A percentile compares a stretch with the other conserved stretches of the same genome.
These are phyloP conservation scores for Phyllostachys edulis DNA, from an alignment of 176 grass and related monocot species.

Conservation along the genomic window DNA sequence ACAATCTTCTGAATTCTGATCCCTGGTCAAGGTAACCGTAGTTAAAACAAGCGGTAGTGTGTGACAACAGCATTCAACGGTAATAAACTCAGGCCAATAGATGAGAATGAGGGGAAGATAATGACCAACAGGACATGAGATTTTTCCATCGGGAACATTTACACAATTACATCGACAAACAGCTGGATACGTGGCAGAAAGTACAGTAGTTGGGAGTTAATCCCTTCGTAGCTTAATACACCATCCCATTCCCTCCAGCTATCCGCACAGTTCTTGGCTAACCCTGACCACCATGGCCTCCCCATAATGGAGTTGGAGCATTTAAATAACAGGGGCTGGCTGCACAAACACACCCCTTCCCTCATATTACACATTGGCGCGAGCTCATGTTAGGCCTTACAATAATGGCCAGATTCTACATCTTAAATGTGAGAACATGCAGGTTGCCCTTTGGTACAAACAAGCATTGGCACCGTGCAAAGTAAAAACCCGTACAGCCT, in stretches of 20 bases:
- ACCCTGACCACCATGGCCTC: conserved; percentile 8
- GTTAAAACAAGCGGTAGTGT: neutral
- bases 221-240: conserved; percentile 40
- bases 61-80: neutral
- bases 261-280: conserved; percentile 22
- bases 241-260: conserved; percentile 19
- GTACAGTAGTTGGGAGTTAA: conserved; percentile 25
- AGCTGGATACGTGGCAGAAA: conserved; percentile 8
- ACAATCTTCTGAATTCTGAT: neutral
- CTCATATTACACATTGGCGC: conserved; percentile 34
- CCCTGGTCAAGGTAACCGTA: neutral
- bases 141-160: conserved; percentile 37
- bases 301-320: conserved; percentile 22
- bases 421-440: conserved; percentile 45
- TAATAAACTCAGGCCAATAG: neutral
- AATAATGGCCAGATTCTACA: conserved; percentile 70
- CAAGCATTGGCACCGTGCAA: conserved; percentile 22
- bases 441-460: conserved; percentile 34
- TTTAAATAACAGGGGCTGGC: conserved; percentile 44
- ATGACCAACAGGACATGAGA: conserved; percentile 8
- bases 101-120: neutral
- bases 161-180: conserved; percentile 35
- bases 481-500: conserved; percentile 13
- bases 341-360: conserved; percentile 13
- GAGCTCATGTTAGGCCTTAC: conserved; percentile 34